These are phyloP conservation scores for Castanea crenata DNA, from an alignment of 306 rosid genomes.

Conservation along the genomic window DNA sequence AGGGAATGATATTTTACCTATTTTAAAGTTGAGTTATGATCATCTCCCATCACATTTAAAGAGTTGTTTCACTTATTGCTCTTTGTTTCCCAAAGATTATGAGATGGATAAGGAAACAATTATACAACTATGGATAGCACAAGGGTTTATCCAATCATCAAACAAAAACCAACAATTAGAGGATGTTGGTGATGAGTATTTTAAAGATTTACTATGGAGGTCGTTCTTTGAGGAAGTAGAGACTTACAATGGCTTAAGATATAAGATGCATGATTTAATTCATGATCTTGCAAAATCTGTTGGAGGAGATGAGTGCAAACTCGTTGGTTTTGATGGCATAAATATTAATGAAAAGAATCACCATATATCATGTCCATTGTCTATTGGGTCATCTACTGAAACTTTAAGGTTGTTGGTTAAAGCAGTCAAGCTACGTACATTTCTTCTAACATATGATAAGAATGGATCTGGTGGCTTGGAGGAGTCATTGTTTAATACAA, in stretches of 20 bases:
- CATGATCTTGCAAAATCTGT: constrained; percentile 5
- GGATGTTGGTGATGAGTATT: neutral
- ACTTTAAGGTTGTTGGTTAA: neutral
- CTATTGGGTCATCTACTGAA: rapidly evolving
- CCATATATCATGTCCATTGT: neutral
- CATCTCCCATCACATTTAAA: constrained; percentile 37
- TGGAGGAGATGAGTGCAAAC: neutral
- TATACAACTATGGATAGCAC: neutral
- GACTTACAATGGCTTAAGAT: neutral
- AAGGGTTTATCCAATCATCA: neutral
- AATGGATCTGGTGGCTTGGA: rapidly evolving
- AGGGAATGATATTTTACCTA: constrained; percentile 23
- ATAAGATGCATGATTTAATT: constrained; percentile 5
- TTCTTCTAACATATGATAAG: rapidly evolving
- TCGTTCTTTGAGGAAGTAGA: constrained; percentile 10
- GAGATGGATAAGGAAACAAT: neutral
- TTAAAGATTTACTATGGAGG: constrained; percentile 4
- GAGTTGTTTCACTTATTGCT: neutral
- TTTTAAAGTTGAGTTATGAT: constrained; percentile 26
- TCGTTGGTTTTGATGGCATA: neutral
- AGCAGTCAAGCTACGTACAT: neutral
- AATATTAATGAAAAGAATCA: neutral
- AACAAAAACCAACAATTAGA: neutral
- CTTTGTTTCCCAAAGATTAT: neutral
- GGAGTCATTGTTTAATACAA: neutral